Conservation (phyloP, 1,139 yeast genomes). For the Saccharomyces pastorianus region DNA sequence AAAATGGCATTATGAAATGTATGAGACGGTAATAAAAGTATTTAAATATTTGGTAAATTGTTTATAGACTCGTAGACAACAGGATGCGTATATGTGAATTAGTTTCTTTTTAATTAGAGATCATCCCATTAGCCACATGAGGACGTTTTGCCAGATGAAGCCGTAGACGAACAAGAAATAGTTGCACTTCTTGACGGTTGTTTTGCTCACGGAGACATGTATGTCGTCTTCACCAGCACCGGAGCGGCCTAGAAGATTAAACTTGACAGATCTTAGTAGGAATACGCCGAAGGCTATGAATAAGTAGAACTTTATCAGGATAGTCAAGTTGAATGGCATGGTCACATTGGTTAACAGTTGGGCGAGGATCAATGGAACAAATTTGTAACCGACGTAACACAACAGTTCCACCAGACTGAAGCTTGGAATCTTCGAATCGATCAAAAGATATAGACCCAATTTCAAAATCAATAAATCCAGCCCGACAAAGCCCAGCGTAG, state of each 20-base stretch:
- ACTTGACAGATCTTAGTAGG: constrained; percentile 75
- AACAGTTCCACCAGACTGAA: constrained; percentile 67
- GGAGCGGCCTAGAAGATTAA: constrained; percentile 43
- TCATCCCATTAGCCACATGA: constrained; percentile 47
- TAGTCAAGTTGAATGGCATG: constrained; percentile 31
- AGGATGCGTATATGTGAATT: not conserved
- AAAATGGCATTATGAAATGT: not conserved
- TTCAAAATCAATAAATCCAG: constrained; percentile 59
- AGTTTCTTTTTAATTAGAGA: not conserved
- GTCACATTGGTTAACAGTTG: constrained; percentile 38
- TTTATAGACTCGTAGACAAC: not conserved
- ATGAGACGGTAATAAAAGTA: not conserved
- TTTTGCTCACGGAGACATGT: constrained; percentile 49
- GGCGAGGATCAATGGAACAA: constrained; percentile 63
- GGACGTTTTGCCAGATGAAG: constrained; percentile 64
- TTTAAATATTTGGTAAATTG: not conserved
- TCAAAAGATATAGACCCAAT: constrained; percentile 53
- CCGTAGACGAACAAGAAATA: constrained; percentile 83
- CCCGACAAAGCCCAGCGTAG: constrained; percentile 74
- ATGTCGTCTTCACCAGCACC: constrained; percentile 45
- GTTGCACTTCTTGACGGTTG: constrained; percentile 73
- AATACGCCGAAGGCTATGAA: constrained; percentile 56
- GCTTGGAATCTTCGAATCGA: constrained; percentile 28
- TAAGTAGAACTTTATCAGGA: constrained; percentile 38
- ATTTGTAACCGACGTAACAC: constrained; percentile 91